These are phyloP conservation scores for Earliella scabrosa DNA, from an alignment of 1,284 basidiomycete species.

Conservation along the genomic window DNA sequence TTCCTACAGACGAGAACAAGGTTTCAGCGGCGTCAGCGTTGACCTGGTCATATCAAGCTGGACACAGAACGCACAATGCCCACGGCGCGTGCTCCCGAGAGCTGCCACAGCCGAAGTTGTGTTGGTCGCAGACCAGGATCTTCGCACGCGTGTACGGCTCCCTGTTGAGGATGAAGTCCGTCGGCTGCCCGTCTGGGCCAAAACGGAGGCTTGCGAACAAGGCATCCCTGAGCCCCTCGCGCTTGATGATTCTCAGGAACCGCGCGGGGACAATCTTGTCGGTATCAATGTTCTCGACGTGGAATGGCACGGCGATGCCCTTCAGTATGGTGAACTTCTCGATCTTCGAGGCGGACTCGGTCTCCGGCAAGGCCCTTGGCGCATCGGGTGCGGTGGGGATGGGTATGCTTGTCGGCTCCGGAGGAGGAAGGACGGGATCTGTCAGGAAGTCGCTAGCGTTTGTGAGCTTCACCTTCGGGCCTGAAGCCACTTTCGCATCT, in stretches of 20 bases:
- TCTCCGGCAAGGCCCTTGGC: conserved; percentile 47
- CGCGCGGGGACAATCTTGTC: conserved; percentile 98
- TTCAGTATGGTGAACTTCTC: conserved; percentile 82
- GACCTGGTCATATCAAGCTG: too few relatives aligned
- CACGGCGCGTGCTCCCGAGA: conserved; percentile 96
- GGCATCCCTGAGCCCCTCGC: conserved; percentile 90
- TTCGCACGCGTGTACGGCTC: conserved; percentile 81
- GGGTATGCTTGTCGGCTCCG: conserved; percentile 50
- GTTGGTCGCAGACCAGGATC: conserved; percentile 88
- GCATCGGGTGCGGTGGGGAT: conserved; percentile 36
- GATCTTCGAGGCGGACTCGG: conserved; percentile 64
- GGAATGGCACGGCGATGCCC: conserved; percentile 88
- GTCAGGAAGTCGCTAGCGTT: conserved; percentile 79
- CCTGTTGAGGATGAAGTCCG: conserved; percentile 90
- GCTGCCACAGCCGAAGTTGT: conserved; percentile 95
- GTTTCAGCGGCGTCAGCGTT: too few relatives aligned
- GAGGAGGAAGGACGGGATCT: conserved; percentile 73
- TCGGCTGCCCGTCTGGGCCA: conserved; percentile 77
- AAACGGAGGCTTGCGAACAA: conserved; percentile 88
- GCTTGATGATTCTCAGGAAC: conserved; percentile 94
- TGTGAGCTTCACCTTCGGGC: conserved; percentile 66
- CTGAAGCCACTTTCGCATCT: conserved; percentile 48
- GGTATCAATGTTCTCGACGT: conserved; percentile 93
- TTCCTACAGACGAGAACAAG: conserved; percentile 55
- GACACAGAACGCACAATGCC: conserved; percentile 77